Conservation (phyloP, 2,329 filamentous ascomycete species). For the Trichophyton benhamiae region DNA sequence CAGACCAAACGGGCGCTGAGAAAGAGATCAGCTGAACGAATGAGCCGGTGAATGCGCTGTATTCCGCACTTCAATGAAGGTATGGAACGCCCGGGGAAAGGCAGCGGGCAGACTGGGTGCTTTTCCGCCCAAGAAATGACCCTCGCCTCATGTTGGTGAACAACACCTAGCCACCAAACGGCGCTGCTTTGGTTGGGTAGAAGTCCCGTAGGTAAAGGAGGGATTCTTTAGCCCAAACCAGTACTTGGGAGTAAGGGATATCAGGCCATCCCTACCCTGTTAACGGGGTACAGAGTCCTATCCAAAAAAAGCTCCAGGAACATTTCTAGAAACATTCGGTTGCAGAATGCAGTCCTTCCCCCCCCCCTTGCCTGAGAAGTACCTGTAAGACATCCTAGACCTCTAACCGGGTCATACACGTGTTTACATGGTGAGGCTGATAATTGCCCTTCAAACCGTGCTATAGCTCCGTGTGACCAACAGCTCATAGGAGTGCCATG, state of each 20-base stretch:
- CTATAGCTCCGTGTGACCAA: background rate
- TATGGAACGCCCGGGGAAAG: background rate
- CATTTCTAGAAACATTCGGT: slow-evolving; percentile 3
- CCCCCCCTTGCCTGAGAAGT: background rate
- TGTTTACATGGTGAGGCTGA: slow-evolving; percentile 4
- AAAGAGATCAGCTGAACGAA: background rate
- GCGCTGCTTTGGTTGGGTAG: background rate
- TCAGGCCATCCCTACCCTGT: background rate
- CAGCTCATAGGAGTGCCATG: background rate
- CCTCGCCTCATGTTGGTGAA: background rate
- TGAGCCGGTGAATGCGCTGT: background rate
- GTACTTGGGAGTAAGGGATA: background rate
- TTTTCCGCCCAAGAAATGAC: background rate
- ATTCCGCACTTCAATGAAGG: background rate
- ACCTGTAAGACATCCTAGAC: background rate
- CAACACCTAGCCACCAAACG: background rate
- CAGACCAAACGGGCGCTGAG: background rate
- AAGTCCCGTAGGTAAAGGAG: background rate
- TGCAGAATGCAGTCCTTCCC: background rate
- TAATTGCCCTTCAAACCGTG: background rate
- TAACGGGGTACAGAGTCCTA: background rate
- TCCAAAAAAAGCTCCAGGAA: background rate
- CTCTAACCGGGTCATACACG: background rate
- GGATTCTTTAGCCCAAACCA: background rate
- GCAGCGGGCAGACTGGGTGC: background rate